Base-by-base conservation (phyloP, 768 basidiomycete genomes). In the Russula brevipes region DNA sequence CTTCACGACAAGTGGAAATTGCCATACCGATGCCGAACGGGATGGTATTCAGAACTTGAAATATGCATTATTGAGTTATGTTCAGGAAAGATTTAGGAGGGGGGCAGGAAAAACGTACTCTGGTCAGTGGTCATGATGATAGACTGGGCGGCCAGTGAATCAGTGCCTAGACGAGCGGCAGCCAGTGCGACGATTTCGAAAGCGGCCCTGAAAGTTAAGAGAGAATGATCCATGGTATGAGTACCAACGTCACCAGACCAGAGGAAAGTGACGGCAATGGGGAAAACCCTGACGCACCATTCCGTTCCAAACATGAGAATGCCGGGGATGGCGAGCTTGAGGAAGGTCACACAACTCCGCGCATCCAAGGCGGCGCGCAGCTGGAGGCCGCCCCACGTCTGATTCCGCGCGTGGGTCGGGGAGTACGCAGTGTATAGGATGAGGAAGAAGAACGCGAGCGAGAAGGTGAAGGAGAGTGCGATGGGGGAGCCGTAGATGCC, bases 111-210 rank as follows among this genome's bases (percentile, higher is more conserved):
- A 5, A 1, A 69, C 73, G 61, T 66, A 87, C 87, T 85, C 73
- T 88, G 87, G 69, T 91, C 89, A 5, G 85, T 82, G 17, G 87
- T 89, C 86, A 89, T 90, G 59, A 89, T 88, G 51, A 88, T 83
- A 0, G 86, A 85, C 67, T 91, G 89, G 2, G 87, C 88, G 4
- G 87, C 87, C 41, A 91, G 78, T 1, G 87, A 76, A 38, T 87
- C 71, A n/a, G 79, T 70, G 7, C 88, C 89, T 4, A 91, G 76
- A 19, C 83, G 79, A 4, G 88, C 89, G 3, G 89, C 89, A 17
- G 87, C 86, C 30, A 91, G 75, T 4, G 89, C 87, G 11, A 91
- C 89, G 44, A 91, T 88, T 70, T 91, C 89, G 66, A 91, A 91
- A 0, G 88, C 86, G 49, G 85, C 86, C 88, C 88, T 89, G 58